A percentile compares a stretch with the other conserved stretches of the same genome.
These are phyloP conservation scores for Malus fusca DNA, from an alignment of 306 rosid genomes.

Conservation along the genomic window DNA sequence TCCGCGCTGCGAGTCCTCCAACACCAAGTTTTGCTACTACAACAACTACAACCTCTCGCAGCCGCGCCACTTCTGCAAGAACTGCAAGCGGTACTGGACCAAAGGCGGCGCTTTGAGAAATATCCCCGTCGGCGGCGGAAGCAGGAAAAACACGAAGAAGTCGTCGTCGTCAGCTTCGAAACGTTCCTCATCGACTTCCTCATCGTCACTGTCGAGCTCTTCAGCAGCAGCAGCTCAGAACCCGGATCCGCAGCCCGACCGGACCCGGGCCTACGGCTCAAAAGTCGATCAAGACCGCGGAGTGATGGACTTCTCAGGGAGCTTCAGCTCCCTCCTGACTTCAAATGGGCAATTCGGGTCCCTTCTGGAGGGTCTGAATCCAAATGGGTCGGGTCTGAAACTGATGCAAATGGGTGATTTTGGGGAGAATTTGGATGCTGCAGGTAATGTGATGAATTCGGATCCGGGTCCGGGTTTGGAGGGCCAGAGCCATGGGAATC, in stretches of 20 bases:
- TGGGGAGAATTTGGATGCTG: slow-evolving; percentile 34
- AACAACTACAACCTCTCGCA: slow-evolving; percentile 94
- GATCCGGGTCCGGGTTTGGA: slow-evolving; percentile 39
- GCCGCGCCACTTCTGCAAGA: slow-evolving; percentile 98
- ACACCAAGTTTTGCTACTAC: slow-evolving; percentile 96
- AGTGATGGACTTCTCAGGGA: slow-evolving; percentile 35
- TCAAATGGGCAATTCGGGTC: slow-evolving; percentile 51
- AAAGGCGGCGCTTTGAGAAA: slow-evolving; percentile 85
- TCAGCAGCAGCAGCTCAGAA: slow-evolving; percentile 6
- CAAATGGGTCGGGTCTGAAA: slow-evolving; percentile 49
- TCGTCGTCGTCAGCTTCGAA: slow-evolving; percentile 42
- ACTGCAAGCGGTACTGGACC: slow-evolving; percentile 87
- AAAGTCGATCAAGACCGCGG: slow-evolving; percentile 26
- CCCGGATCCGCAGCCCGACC: slow-evolving; percentile 23
- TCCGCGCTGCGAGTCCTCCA: slow-evolving; percentile 78
- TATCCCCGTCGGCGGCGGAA: slow-evolving; percentile 91
- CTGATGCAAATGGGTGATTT: slow-evolving; percentile 41
- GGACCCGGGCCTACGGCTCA: slow-evolving; percentile 8
- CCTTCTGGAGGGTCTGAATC: slow-evolving; percentile 46
- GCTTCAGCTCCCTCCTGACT: slow-evolving; percentile 66
- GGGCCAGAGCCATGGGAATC: slow-evolving; percentile 32
- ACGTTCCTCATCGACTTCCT: slow-evolving; percentile 37
- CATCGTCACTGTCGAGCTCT: slow-evolving; percentile 23
- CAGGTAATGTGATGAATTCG: slow-evolving; percentile 26
- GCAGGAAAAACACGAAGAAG: slow-evolving; percentile 58